Evolutionary conservation across 1,139 yeast species (phyloP).

Genomic region (Kurtzmaniella natalensis): DNA sequence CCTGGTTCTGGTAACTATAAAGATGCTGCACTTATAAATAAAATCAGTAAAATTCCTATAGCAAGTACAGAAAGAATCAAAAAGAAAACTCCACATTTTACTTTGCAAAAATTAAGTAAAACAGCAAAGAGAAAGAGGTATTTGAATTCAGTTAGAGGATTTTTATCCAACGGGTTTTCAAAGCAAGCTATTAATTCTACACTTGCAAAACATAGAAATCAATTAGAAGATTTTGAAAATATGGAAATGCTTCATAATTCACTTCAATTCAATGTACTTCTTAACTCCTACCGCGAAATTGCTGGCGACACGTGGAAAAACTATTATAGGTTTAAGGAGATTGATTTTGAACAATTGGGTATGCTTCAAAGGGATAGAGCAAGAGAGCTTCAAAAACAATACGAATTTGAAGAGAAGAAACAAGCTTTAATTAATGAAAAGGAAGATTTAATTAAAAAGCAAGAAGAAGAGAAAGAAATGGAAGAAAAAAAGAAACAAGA

Average conservation of each 20-base stretch:
- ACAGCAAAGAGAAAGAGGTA: slow-evolving; percentile 17
- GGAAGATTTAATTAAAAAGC: slow-evolving; percentile 6
- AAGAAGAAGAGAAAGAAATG: slow-evolving; percentile 1
- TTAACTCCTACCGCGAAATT: slow-evolving; percentile 39
- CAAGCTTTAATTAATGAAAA: slow-evolving; percentile 6
- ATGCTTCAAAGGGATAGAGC: slow-evolving; percentile 17
- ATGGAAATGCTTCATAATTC: slow-evolving; percentile 44
- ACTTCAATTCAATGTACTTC: slow-evolving; percentile 37
- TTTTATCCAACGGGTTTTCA: slow-evolving; percentile 33
- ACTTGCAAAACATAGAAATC: slow-evolving; percentile 26
- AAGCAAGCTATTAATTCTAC: slow-evolving; percentile 28
- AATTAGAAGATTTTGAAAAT: slow-evolving; percentile 35
- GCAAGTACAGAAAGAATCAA: slow-evolving; percentile 14
- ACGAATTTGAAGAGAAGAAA: slow-evolving; percentile 12
- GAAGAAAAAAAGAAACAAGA: slow-evolving; percentile 3
- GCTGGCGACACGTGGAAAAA: slow-evolving; percentile 38
- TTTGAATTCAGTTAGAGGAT: slow-evolving; percentile 32
- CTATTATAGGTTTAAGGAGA: slow-evolving; percentile 35
- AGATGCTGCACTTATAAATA: slow-evolving; percentile 40
- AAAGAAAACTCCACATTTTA: slow-evolving; percentile 13
- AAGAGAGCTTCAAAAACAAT: slow-evolving; percentile 10
- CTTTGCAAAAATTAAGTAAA: slow-evolving; percentile 11
- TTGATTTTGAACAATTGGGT: slow-evolving; percentile 37
- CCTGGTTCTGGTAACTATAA: slow-evolving; percentile 48
- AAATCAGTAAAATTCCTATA: slow-evolving; percentile 32